These are phyloP conservation scores for Nicotiana tabacum DNA, from an alignment of 257 asterid species.

Conservation along the genomic window DNA sequence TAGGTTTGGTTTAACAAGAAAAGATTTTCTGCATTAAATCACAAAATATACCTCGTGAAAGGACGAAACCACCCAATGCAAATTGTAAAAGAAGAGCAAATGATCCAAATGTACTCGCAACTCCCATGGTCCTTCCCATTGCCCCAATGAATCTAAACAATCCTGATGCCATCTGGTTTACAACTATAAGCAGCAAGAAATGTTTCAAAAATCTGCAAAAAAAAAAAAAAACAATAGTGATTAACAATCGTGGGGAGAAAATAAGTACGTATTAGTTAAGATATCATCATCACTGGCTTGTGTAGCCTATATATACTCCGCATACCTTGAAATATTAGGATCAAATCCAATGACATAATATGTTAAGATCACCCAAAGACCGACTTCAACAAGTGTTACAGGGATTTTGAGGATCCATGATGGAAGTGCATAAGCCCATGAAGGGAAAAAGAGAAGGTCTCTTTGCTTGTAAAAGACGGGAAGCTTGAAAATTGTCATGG, in stretches of 20 bases:
- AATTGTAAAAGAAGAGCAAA: constrained; percentile 43
- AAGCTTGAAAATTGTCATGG: constrained; percentile 60
- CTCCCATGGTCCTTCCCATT: constrained; percentile 52
- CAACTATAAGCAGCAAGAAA: constrained; percentile 36
- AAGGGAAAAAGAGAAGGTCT: constrained; percentile 58
- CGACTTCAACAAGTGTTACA: constrained; percentile 39
- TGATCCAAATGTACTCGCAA: constrained; percentile 68
- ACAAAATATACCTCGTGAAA: constrained; percentile 47
- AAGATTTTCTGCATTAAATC: background rate
- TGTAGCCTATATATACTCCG: background rate
- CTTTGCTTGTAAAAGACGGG: constrained; percentile 81
- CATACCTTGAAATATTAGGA: constrained; percentile 54
- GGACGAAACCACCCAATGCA: constrained; percentile 61
- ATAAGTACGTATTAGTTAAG: background rate
- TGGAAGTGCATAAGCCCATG: constrained; percentile 73
- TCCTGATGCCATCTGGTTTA: constrained; percentile 44
- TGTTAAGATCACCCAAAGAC: constrained; percentile 41
- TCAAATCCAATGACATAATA: constrained; percentile 66
- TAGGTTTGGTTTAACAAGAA: background rate
- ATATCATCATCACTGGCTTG: background rate
- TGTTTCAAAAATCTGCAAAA: constrained; percentile 55
- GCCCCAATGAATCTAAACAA: constrained; percentile 56
- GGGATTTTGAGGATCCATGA: constrained; percentile 66
- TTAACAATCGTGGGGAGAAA: background rate
- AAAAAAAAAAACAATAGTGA: constrained; percentile 1